Percentiles rank a stretch among this genome's conserved stretches.
These are phyloP conservation scores for Orbilia brochopaga DNA, from an alignment of 2,329 filamentous ascomycete genomes.

Conservation along the genomic window DNA sequence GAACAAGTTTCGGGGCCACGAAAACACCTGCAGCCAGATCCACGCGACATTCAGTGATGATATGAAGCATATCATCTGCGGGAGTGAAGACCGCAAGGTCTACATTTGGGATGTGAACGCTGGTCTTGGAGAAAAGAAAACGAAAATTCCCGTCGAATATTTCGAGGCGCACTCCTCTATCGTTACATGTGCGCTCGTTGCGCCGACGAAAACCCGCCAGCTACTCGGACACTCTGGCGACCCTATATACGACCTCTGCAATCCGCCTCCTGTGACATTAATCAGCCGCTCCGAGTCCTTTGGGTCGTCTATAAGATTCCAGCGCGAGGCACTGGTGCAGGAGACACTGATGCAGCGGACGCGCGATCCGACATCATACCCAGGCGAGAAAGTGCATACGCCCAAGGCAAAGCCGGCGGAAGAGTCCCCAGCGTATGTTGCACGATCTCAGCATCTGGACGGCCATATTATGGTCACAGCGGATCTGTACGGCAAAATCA, in stretches of 20 bases:
- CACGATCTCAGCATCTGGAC: slow-evolving; percentile 74
- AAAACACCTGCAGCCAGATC: slow-evolving; percentile 89
- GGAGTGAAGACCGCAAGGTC: slow-evolving; percentile 86
- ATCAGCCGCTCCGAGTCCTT: slow-evolving; percentile 73
- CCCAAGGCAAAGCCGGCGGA: slow-evolving; percentile 62
- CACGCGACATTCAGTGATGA: slow-evolving; percentile 88
- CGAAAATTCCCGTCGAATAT: slow-evolving; percentile 81
- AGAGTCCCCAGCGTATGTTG: slow-evolving; percentile 77
- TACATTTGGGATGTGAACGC: slow-evolving; percentile 82
- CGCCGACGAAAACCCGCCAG: slow-evolving; percentile 77
- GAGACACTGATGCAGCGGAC: slow-evolving; percentile 12
- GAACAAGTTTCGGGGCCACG: slow-evolving; percentile 87
- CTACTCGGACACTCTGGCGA: slow-evolving; percentile 82
- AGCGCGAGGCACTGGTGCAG: slow-evolving; percentile 16
- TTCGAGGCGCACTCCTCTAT: slow-evolving; percentile 90
- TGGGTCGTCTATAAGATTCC: slow-evolving; percentile 60
- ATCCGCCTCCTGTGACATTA: slow-evolving; percentile 86
- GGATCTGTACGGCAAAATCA: slow-evolving; percentile 85
- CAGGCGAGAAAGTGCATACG: slow-evolving; percentile 55
- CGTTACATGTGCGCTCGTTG: slow-evolving; percentile 86
- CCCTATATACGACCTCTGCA: slow-evolving; percentile 94
- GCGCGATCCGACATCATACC: slow-evolving; percentile 31
- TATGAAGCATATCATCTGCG: slow-evolving; percentile 82
- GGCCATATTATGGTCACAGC: slow-evolving; percentile 93
- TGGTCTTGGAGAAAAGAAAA: slow-evolving; percentile 68